A percentile compares a stretch with the other conserved stretches of the same genome.
Evolutionary conservation across 306 rosid genomes (phyloP).

Genomic region (Mucuna pruriens): DNA sequence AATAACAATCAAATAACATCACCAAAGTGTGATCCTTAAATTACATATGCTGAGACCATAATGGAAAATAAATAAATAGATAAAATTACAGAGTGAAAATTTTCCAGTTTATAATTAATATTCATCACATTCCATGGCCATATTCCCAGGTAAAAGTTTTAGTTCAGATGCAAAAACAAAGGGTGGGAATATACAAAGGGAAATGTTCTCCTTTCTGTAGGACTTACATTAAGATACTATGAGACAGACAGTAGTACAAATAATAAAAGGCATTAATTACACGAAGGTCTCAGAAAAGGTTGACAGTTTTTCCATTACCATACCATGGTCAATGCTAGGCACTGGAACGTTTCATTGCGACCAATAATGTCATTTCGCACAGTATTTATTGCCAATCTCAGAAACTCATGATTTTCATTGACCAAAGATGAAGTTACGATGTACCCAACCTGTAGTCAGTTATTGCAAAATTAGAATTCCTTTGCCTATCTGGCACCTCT

Average conservation of each 20-base stretch:
- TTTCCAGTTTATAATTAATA: conserved; percentile 4
- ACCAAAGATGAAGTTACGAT: conserved; percentile 78
- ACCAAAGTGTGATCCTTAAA: background rate
- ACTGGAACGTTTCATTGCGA: conserved; percentile 79
- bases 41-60: background rate
- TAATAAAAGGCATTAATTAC: background rate
- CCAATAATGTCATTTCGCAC: conserved; percentile 81
- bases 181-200: background rate
- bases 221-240: background rate
- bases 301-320: conserved; percentile 35
- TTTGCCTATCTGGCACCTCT: background rate
- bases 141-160: background rate
- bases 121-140: background rate
- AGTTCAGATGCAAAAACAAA: background rate
- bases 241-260: background rate
- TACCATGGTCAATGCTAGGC: conserved; percentile 86
- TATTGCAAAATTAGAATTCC: conserved; percentile 26
- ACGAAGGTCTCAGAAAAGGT: conserved; percentile 14
- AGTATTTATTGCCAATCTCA: conserved; percentile 84
- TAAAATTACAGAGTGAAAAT: background rate
- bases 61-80: background rate
- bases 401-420: conserved; percentile 82
- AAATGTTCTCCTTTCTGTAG: background rate
- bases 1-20: background rate
- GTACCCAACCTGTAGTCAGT: conserved; percentile 76